These are phyloP conservation scores for Pseudocercospora fijiensis DNA, from an alignment of 2,329 filamentous ascomycete genomes.

Conservation along the genomic window DNA sequence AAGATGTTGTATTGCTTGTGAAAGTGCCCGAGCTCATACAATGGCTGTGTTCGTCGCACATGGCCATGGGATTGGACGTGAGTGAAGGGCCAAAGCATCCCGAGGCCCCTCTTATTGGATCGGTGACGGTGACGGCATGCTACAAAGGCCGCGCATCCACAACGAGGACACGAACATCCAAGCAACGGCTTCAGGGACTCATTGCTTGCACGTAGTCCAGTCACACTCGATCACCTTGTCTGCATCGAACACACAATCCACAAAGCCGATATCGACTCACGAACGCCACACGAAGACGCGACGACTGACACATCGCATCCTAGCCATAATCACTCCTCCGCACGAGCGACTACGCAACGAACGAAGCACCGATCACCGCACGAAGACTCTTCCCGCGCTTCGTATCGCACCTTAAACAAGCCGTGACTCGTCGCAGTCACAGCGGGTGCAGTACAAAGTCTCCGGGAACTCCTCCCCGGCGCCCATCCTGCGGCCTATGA, in stretches of 20 bases:
- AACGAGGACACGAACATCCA: neutral
- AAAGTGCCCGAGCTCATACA: neutral
- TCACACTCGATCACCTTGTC: neutral
- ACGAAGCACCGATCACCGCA: neutral
- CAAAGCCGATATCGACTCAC: neutral
- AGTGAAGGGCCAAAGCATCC: neutral
- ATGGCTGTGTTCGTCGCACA: neutral
- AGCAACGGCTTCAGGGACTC: neutral
- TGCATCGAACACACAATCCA: neutral
- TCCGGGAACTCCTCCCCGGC: conserved; percentile 42
- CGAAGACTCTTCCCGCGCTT: conserved; percentile 40
- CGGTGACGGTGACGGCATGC: neutral
- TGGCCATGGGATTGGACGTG: neutral
- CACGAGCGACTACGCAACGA: neutral
- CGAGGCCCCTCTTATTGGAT: neutral
- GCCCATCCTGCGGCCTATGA: conserved; percentile 65
- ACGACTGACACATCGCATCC: neutral
- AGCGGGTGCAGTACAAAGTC: conserved; percentile 72
- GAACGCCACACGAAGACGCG: neutral
- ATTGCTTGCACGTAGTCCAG: neutral
- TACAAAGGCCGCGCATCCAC: neutral
- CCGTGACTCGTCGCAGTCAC: conserved; percentile 83
- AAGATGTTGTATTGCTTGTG: neutral
- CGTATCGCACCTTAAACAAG: conserved; percentile 74
- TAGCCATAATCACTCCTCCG: neutral